Percentiles rank a stretch among this genome's conserved stretches.
Evolutionary conservation across 2,329 filamentous ascomycete genomes (phyloP).

Genomic region (Dendrostoma leiphaemia): DNA sequence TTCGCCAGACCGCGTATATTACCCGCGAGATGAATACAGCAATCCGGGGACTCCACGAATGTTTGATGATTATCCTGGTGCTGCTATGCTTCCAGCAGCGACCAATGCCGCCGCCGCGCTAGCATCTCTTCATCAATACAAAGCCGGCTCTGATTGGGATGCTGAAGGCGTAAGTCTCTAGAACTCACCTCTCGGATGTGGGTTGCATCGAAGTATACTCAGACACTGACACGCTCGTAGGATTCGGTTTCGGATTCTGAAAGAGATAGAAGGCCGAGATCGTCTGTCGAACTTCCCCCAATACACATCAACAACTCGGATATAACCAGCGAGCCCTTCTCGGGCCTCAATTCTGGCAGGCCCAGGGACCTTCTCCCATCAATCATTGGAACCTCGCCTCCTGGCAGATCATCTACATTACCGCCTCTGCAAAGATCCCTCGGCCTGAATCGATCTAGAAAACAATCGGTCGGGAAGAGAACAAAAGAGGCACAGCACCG

Average conservation of each 20-base stretch:
- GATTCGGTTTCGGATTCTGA: constrained; percentile 73
- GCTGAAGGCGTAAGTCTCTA: constrained; percentile 65
- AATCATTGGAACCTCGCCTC: constrained; percentile 76
- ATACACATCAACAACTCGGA: constrained; percentile 56
- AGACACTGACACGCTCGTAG: constrained; percentile 35
- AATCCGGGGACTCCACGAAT: constrained; percentile 67
- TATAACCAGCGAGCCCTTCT: constrained; percentile 73
- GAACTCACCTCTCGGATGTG: not conserved
- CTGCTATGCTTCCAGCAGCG: constrained; percentile 62
- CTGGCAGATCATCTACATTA: constrained; percentile 82
- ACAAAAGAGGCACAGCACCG: constrained; percentile 76
- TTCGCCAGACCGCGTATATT: constrained; percentile 62
- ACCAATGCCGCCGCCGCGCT: constrained; percentile 82
- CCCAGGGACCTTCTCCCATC: constrained; percentile 79
- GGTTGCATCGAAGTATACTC: constrained; percentile 6
- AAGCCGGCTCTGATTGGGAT: constrained; percentile 71
- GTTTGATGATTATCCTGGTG: constrained; percentile 66
- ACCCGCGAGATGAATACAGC: constrained; percentile 65
- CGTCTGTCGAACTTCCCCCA: constrained; percentile 71
- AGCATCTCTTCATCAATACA: constrained; percentile 77
- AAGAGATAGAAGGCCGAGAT: constrained; percentile 60
- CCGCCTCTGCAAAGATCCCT: constrained; percentile 77
- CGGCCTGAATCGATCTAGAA: constrained; percentile 71
- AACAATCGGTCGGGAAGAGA: constrained; percentile 82
- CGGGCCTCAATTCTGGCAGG: constrained; percentile 57